Percentiles rank a stretch among this genome's conserved stretches.
phyloP scores from a whole-genome alignment of 257 asterid genomes.

The Penstemon eatonii region DNA sequence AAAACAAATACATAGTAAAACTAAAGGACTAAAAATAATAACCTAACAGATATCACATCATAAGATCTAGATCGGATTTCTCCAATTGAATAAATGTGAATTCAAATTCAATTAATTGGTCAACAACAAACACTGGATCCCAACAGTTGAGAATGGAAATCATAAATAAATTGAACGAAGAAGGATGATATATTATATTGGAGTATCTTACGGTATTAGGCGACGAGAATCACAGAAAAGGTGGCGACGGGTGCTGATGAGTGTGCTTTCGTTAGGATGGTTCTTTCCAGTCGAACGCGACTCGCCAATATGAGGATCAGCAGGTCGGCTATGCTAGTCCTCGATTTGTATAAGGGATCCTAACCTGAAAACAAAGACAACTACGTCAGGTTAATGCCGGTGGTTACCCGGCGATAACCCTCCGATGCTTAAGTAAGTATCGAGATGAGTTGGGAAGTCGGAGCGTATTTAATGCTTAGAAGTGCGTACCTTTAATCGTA shows the following conservation, averaged over 20 bases:
- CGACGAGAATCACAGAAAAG: constrained; percentile 21
- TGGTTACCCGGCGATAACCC: too few species aligned
- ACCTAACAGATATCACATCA: not conserved
- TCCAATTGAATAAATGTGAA: not conserved
- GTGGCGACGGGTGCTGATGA: constrained; percentile 19
- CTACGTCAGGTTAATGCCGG: too few species aligned
- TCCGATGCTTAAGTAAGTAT: too few species aligned
- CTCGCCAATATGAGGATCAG: too few species aligned
- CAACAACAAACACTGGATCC: not conserved
- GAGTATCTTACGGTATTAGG: constrained; percentile 33
- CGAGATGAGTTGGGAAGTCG: too few species aligned
- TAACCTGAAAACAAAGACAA: too few species aligned
- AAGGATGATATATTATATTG: not conserved
- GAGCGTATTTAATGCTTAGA: too few species aligned
- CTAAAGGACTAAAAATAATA: not conserved
- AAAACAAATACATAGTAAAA: not conserved
- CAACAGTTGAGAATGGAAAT: not conserved
- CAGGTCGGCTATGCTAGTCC: too few species aligned
- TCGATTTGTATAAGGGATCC: too few species aligned
- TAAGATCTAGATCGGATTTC: constrained; percentile 7
- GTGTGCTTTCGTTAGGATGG: too few species aligned
- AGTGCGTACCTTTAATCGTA: too few species aligned
- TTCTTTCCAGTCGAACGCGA: too few species aligned
- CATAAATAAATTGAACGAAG: constrained; percentile 1
- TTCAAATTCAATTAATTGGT: constrained; percentile 12